phyloP scores from a whole-genome alignment of 345 rosid genomes.

The Gossypioides kirkii region DNA sequence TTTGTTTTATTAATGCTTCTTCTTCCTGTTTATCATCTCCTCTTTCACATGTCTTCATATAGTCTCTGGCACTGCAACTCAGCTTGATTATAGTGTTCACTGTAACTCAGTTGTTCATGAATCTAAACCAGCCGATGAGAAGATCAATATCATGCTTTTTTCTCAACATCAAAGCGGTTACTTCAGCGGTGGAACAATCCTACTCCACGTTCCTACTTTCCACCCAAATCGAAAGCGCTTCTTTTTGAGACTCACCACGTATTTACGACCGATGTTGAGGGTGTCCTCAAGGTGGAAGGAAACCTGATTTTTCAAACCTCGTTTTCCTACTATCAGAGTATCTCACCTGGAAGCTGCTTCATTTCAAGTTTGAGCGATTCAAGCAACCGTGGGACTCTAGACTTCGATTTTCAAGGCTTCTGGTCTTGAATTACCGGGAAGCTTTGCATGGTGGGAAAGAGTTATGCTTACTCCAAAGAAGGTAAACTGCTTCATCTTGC shows the following conservation, averaged over 20 bases:
- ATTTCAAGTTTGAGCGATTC: neutral
- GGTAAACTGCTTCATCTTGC: conserved; percentile 15
- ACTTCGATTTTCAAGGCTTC: conserved; percentile 37
- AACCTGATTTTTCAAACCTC: conserved; percentile 9
- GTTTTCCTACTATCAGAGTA: neutral
- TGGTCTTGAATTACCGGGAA: conserved; percentile 40
- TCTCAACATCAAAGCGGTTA: neutral
- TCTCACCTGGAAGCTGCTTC: neutral
- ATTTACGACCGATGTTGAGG: conserved; percentile 10
- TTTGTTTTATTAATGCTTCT: neutral
- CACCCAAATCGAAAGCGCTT: neutral
- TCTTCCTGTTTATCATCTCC: neutral
- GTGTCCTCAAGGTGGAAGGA: conserved; percentile 23
- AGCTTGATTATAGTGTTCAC: neutral
- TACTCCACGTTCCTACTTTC: neutral
- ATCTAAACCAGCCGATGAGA: neutral
- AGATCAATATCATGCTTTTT: neutral
- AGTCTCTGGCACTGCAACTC: neutral
- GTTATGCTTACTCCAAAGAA: conserved; percentile 3
- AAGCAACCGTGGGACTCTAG: neutral
- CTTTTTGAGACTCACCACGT: conserved; percentile 1
- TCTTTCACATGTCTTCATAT: neutral
- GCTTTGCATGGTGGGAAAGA: conserved; percentile 49
- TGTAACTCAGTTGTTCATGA: neutral
- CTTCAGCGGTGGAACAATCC: neutral